Percentiles rank a stretch among this genome's conserved stretches.
These are phyloP conservation scores for Epichloe festucae DNA, from an alignment of 2,329 filamentous ascomycete genomes.

Conservation along the genomic window DNA sequence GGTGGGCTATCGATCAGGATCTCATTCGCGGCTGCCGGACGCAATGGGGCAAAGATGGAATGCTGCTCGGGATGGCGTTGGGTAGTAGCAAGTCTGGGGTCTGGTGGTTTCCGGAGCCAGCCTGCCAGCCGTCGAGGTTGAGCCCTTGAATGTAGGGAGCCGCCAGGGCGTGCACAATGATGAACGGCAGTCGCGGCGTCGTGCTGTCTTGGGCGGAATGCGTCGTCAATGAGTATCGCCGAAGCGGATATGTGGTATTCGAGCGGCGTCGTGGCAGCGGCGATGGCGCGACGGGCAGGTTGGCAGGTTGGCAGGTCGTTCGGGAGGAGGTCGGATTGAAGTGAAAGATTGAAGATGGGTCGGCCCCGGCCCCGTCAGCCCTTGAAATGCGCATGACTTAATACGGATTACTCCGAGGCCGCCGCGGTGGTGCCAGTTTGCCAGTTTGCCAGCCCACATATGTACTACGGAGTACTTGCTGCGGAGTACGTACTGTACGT, in stretches of 20 bases:
- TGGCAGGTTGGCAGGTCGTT: background rate
- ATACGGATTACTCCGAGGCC: background rate
- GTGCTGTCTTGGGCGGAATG: background rate
- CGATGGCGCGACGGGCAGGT: background rate
- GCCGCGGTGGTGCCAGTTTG: background rate
- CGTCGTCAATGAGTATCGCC: background rate
- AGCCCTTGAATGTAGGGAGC: background rate
- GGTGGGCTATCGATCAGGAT: slow-evolving; percentile 1
- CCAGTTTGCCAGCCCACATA: too few species aligned
- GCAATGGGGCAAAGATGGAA: background rate
- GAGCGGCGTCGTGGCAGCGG: background rate
- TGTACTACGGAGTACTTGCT: too few species aligned
- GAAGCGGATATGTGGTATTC: background rate
- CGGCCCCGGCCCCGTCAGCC: background rate
- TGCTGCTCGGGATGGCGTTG: background rate
- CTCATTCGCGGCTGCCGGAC: background rate
- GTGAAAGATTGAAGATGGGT: slow-evolving; percentile 2
- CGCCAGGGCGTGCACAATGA: background rate
- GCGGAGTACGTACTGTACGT: too few species aligned
- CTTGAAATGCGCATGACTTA: background rate
- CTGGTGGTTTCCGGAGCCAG: background rate
- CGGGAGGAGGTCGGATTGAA: background rate
- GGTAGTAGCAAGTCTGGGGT: background rate
- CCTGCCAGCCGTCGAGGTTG: background rate
- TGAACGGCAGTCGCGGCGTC: background rate